Evolutionary conservation across 768 basidiomycete genomes (phyloP), one percentile per base, ranked within the genome.

Genomic region (Stropharia rugosoannulata): DNA sequence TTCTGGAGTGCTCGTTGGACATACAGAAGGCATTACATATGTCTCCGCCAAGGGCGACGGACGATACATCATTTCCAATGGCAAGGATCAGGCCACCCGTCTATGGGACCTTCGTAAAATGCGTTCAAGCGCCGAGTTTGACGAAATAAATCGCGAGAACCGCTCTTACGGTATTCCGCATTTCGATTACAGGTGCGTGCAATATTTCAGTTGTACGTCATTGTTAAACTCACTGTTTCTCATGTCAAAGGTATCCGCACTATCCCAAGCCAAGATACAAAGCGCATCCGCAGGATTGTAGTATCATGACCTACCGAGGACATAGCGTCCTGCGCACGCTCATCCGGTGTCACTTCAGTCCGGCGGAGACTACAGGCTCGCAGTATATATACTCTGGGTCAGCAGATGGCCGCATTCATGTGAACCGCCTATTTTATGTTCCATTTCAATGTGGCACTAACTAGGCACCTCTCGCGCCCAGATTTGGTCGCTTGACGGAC

Each of bases 31-130:
- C 40, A 89, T 98, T 55, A 95, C 96, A 5, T 92, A 93, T 60
- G 94, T 97, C 12, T 89, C 93, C 35, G 89, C 96, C 1, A 98
- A 97, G 64, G 96, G 96, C 5, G 96, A 98, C 65, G 96, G 96
- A 8, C 86, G 96, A 56, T 98, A 98, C 67, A 76, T 96, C 44
- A 87, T 98, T 43, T 95, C 93, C 15, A 98, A 98, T 64, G 94
- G 94, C 37, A 98, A 98, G 71, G 96, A 98, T 67, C 95, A 98
- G 64, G 84, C 90, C 1, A 75, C 94, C 48, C 85, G 94, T 6
- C 72, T 98, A 19, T 98, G 96, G 90, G 96, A 98, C 71, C 75
- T 98, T 43, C 85, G 96, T 47, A 94, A 89, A 72, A 98, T 98
- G 96, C 79, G 86, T 40, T 86, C 78, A 57, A 87, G 80, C 63